These are phyloP conservation scores for Tillandsia leiboldiana DNA, from an alignment of 176 grass and related monocot genomes.

Conservation along the genomic window DNA sequence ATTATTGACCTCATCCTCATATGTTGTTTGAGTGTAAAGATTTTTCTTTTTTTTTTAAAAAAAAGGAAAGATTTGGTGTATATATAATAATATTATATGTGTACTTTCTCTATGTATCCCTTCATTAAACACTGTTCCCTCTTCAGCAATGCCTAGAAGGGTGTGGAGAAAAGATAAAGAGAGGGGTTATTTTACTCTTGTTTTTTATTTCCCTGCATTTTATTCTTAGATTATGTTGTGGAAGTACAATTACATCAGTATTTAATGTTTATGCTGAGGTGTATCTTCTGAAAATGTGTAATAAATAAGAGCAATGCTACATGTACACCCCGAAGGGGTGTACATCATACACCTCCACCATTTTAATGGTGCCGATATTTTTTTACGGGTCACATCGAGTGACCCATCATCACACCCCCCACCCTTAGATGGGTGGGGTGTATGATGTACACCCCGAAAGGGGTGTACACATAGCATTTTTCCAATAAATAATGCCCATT, in stretches of 20 bases:
- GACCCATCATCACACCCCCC: too few species aligned
- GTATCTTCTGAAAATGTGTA: background rate
- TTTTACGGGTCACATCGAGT: too few species aligned
- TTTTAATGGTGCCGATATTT: too few species aligned
- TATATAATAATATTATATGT: background rate
- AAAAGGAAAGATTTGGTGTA: background rate
- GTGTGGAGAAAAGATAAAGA: background rate
- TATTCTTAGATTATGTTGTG: background rate
- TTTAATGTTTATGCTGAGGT: background rate
- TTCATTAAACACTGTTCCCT: background rate
- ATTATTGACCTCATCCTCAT: background rate
- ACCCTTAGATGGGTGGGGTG: too few species aligned
- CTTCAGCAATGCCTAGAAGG: background rate
- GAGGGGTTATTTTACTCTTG: background rate
- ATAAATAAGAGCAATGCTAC: too few species aligned
- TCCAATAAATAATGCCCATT: too few species aligned
- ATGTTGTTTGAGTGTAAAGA: too few species aligned
- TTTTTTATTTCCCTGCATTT: background rate
- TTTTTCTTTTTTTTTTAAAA: background rate
- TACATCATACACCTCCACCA: too few species aligned
- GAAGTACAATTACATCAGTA: constrained; percentile 1
- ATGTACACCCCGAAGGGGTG: too few species aligned
- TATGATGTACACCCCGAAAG: too few species aligned
- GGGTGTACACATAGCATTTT: too few species aligned
- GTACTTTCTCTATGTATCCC: background rate